phyloP scores from a whole-genome alignment of 2,329 filamentous ascomycete species.

The Scytalidium lignicola region DNA sequence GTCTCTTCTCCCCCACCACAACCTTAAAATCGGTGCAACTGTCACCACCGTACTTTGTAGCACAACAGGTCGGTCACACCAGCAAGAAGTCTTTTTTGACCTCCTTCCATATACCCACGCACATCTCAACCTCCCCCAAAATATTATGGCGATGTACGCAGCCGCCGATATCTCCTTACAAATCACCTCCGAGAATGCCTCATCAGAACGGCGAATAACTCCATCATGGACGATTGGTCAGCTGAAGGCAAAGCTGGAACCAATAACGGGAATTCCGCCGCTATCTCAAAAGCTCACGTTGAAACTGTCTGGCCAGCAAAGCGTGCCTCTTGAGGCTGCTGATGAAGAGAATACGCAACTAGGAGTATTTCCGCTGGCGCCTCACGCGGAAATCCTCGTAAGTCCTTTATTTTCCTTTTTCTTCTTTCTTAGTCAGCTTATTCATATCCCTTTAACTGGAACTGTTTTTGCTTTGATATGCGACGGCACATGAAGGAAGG shows the following conservation, averaged over 20 bases:
- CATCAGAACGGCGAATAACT: conserved; percentile 85
- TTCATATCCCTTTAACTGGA: background rate
- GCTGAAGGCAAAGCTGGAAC: conserved; percentile 83
- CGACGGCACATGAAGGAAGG: no score
- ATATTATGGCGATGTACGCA: conserved; percentile 28
- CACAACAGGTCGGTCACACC: background rate
- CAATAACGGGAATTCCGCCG: conserved; percentile 87
- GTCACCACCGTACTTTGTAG: background rate
- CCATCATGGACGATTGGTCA: conserved; percentile 85
- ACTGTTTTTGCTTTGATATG: background rate
- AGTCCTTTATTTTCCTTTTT: conserved; percentile 35
- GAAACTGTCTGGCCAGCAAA: conserved; percentile 56
- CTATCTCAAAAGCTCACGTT: conserved; percentile 70
- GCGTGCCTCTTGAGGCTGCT: conserved; percentile 59
- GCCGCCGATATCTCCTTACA: conserved; percentile 72
- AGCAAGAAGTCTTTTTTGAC: background rate
- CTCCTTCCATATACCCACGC: background rate
- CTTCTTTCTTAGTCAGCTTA: background rate
- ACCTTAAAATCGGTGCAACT: background rate
- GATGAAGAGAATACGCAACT: conserved; percentile 69
- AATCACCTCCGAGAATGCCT: conserved; percentile 69
- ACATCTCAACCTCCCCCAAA: background rate
- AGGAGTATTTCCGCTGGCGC: conserved; percentile 59
- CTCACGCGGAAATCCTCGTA: conserved; percentile 77
- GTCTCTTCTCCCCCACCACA: background rate